Base-by-base conservation (phyloP, 306 rosid genomes). In the Vicia villosa region DNA sequence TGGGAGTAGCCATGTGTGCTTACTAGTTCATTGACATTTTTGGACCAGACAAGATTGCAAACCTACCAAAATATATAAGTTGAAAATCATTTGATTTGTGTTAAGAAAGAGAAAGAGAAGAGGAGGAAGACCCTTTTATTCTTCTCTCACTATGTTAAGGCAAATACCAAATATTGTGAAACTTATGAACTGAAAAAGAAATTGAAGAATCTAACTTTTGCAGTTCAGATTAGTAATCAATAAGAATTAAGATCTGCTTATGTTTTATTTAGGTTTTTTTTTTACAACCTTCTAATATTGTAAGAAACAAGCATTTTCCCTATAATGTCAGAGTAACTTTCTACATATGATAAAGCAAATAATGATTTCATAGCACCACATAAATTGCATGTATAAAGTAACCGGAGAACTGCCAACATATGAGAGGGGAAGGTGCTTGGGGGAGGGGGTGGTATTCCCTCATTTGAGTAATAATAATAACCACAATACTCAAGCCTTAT, bases 1-100 rank as follows among this genome's bases (percentile, higher is more conserved):
- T 95, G 99, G 62, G 99, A 95, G 83, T 89, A 95, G 24, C 97
- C 97, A 63, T 95, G 99, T 8, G 99, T 95, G 89, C 99, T 95
- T 24, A 95, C 99, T 16, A 91, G 87, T 78, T 95, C 99, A 63
- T 91, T 95, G 70, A 95, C 99, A 81, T 95, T 91, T 87, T 91
- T 95, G 43, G 99, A 95, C 99, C 99, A 95, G 47, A 85, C 99
- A 62, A 95, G 97, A 79, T 91, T 95, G 85, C 99, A 95, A 16
- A 95, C 99, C 99, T 95, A 80, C 70, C 84, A 65, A 45, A 45
- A 74, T 67, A 56, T 45, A 55, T 68, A 30, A 68, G 80, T 38
- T 59, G 40, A 62, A 65, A 32, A 69, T 15, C 74, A 51, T 62
- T 68, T 57, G 45, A 40, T 57, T 72, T 40, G 67, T 47, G n/a